Percentiles rank a stretch among this genome's conserved stretches.
Conservation (phyloP, 345 rosid genomes). For the Aurinia saxatilis region DNA sequence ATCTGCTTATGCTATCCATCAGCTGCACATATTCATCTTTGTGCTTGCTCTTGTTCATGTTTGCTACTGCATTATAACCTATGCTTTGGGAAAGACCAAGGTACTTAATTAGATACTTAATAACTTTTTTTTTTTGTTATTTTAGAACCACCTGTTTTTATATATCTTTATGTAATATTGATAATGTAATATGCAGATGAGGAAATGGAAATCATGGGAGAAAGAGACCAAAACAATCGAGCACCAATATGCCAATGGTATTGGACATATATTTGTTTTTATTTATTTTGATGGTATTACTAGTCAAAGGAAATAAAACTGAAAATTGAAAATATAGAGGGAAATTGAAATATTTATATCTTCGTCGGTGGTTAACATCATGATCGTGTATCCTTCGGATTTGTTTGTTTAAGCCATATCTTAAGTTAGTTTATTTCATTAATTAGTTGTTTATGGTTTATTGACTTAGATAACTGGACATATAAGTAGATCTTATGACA, state of each 20-base stretch:
- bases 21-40: constrained; percentile 79
- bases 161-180: background rate
- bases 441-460: background rate
- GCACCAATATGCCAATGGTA: constrained; percentile 78
- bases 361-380: constrained; percentile 10
- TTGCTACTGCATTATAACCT: constrained; percentile 55
- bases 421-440: background rate
- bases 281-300: too few species aligned
- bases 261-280: too few species aligned
- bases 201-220: constrained; percentile 89
- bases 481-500: background rate
- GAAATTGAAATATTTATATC: background rate
- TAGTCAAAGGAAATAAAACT: too few species aligned
- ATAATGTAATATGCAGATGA: constrained; percentile 49
- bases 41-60: constrained; percentile 60
- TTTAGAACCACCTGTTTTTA: too few species aligned
- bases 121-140: background rate
- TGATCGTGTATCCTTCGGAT: background rate
- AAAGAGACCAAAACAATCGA: constrained; percentile 70
- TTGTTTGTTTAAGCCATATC: background rate
- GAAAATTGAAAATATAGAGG: background rate
- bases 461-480: background rate
- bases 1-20: constrained; percentile 68
- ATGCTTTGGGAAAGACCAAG: constrained; percentile 63
- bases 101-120: constrained; percentile 16